Conservation (phyloP, 371 early-diverging fungal species). For the Syncephalastrum monosporum region DNA sequence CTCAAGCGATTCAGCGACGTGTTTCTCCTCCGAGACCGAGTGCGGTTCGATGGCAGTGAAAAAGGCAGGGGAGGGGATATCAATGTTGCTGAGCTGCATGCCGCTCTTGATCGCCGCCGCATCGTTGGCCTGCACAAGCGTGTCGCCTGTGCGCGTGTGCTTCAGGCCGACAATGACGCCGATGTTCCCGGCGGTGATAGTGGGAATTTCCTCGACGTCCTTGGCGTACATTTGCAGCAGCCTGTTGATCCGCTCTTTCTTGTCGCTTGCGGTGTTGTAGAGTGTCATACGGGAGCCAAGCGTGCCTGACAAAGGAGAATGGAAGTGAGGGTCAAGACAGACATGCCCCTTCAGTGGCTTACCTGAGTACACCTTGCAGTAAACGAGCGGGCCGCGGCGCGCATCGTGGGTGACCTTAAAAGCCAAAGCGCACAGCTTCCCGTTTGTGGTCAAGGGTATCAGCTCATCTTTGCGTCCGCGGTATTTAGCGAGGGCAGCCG, state of each 20-base stretch:
- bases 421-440: conserved; percentile 80
- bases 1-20: conserved; percentile 74
- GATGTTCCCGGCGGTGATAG: conserved; percentile 82
- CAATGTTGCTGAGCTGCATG: conserved; percentile 69
- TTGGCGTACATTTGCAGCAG: conserved; percentile 92
- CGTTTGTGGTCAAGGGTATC: conserved; percentile 44
- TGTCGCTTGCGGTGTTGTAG: conserved; percentile 62
- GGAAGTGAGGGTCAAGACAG: conserved; percentile 5
- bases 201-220: conserved; percentile 82
- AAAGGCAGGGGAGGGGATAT: conserved; percentile 91
- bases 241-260: conserved; percentile 84
- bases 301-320: conserved; percentile 30
- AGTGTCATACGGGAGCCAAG: conserved; percentile 67
- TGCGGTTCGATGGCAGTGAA: conserved; percentile 82
- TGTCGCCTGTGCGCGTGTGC: conserved; percentile 91
- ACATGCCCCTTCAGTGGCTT: not conserved
- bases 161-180: conserved; percentile 88
- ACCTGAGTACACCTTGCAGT: conserved; percentile 93
- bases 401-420: conserved; percentile 91
- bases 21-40: conserved; percentile 74
- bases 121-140: conserved; percentile 66
- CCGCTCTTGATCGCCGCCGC: conserved; percentile 39
- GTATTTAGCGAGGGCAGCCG: conserved; percentile 59
- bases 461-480: conserved; percentile 30
- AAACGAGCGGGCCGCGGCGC: conserved; percentile 86